These are phyloP conservation scores for Cichorium intybus DNA, from an alignment of 140 eudicot species.

Conservation along the genomic window DNA sequence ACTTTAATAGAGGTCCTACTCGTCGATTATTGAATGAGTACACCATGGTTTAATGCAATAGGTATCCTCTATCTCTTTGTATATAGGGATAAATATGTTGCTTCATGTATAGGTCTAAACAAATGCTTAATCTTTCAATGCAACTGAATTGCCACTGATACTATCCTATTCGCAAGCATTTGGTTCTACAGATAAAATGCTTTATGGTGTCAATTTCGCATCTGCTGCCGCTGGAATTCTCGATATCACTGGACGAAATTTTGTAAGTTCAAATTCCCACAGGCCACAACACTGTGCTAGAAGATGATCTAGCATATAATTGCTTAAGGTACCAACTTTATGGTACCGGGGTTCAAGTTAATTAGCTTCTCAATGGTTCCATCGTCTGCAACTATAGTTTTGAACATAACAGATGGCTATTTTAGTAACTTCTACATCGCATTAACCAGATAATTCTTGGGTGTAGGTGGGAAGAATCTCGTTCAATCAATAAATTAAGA, in stretches of 20 bases:
- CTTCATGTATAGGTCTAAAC: neutral
- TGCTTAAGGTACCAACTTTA: neutral
- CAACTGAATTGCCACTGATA: conserved; percentile 73
- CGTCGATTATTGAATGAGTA: conserved; percentile 86
- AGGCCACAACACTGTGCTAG: too few relatives aligned
- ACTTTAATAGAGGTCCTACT: conserved; percentile 76
- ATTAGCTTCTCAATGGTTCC: neutral
- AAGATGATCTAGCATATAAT: too few relatives aligned
- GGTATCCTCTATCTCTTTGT: conserved; percentile 31
- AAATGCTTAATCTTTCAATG: conserved; percentile 22
- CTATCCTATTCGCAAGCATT: conserved; percentile 66
- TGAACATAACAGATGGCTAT: neutral
- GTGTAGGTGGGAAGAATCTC: conserved; percentile 84
- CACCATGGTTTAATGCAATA: conserved; percentile 89
- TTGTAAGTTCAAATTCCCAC: conserved; percentile 46
- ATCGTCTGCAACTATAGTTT: neutral
- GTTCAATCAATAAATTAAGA: conserved; percentile 69
- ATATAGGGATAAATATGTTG: neutral
- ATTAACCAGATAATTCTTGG: neutral
- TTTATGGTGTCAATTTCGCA: conserved; percentile 84
- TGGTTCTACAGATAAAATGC: conserved; percentile 45
- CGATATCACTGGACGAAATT: conserved; percentile 80
- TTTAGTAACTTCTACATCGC: neutral
- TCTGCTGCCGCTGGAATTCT: conserved; percentile 98
- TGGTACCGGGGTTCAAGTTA: neutral